Percentiles rank a stretch among this genome's conserved stretches.
Conservation (phyloP, 2,329 filamentous ascomycete genomes). For the Juglanconis sp. region DNA sequence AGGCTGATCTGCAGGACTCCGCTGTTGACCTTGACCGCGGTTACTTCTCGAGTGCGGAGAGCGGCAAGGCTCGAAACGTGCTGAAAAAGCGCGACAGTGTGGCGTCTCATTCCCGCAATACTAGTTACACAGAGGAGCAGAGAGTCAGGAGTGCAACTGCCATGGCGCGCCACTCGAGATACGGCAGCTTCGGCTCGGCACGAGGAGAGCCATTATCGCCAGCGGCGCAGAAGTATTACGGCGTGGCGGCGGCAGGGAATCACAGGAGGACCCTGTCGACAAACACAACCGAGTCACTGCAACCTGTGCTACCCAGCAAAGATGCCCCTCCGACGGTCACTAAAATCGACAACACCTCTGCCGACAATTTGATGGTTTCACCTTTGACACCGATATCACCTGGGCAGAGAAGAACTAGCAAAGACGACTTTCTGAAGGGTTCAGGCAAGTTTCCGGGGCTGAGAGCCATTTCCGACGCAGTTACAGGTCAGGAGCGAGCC, state of each 20-base stretch:
- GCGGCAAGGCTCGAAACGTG: slow-evolving; percentile 74
- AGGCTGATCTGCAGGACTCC: slow-evolving; percentile 43
- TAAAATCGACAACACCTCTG: slow-evolving; percentile 49
- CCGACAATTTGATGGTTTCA: slow-evolving; percentile 33
- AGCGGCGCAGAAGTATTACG: slow-evolving; percentile 70
- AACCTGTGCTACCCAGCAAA: slow-evolving; percentile 49
- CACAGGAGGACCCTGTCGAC: slow-evolving; percentile 62
- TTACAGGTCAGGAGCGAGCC: slow-evolving; percentile 50
- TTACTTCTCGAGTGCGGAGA: slow-evolving; percentile 89
- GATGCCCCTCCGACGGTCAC: slow-evolving; percentile 58
- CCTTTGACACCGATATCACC: slow-evolving; percentile 41
- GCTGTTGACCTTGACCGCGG: slow-evolving; percentile 73
- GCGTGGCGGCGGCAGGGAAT: slow-evolving; percentile 41
- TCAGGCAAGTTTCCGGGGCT: slow-evolving; percentile 54
- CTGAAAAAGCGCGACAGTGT: slow-evolving; percentile 73
- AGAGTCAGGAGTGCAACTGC: slow-evolving; percentile 62
- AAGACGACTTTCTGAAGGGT: slow-evolving; percentile 30
- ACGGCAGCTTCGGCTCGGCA: slow-evolving; percentile 74
- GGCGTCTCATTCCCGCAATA: slow-evolving; percentile 60
- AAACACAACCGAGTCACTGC: slow-evolving; percentile 52
- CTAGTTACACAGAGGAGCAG: slow-evolving; percentile 75
- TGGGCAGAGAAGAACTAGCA: slow-evolving; percentile 34
- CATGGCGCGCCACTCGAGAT: slow-evolving; percentile 70
- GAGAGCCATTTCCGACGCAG: slow-evolving; percentile 79
- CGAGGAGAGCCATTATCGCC: slow-evolving; percentile 59